Evolutionary conservation across 1,139 yeast genomes (phyloP), one percentile per base, ranked within the genome.

Genomic region (Hansenula anomala): DNA sequence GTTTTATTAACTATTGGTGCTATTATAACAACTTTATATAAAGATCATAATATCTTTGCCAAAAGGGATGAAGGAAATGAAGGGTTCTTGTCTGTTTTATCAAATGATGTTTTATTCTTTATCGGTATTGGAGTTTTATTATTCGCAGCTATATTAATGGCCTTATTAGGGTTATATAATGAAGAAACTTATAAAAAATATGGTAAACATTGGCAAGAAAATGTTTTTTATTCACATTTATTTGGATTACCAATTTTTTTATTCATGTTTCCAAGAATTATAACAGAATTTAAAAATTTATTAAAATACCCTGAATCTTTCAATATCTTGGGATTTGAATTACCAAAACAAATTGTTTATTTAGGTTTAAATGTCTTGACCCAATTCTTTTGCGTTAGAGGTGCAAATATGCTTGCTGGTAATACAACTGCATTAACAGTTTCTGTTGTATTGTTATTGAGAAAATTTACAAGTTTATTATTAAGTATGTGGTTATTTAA

Each of bases 131-230:
- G 54, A 2, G 52, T 78, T 6, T 56, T 80, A 15, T 41, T 68
- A 1, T 30, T 69, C 2, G 71, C 82, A 3, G 71, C 80, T 8
- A 53, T 77, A 4, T 48, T 78, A 17, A 67, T 74, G 14, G 72
- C 85, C 0, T 51, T 78, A 16, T 67, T 75, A 63, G 82, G 85
- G 1, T 64, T 80, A 14, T 69, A 72, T 47, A 69, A 71, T 30
- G 88, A 82, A 51, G 55, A 58, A 36, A 68, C 78, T 3, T 75
- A 67, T 52, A 59, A 56, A 17, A 50, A 48, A 28, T 75, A 78
- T 52, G 85, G 84, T 3, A 67, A 68, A 40, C 73, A 71, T 37
- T 82, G 90, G 90, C 63, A 71, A 41, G 89, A 82, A 49, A 69
- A 74, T 25, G 58, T 83, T 29, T 82, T 83, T 49, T 82, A 77